Evolutionary conservation across 176 grass and related monocot species (phyloP).

Genomic region (Pontederia paniculata): DNA sequence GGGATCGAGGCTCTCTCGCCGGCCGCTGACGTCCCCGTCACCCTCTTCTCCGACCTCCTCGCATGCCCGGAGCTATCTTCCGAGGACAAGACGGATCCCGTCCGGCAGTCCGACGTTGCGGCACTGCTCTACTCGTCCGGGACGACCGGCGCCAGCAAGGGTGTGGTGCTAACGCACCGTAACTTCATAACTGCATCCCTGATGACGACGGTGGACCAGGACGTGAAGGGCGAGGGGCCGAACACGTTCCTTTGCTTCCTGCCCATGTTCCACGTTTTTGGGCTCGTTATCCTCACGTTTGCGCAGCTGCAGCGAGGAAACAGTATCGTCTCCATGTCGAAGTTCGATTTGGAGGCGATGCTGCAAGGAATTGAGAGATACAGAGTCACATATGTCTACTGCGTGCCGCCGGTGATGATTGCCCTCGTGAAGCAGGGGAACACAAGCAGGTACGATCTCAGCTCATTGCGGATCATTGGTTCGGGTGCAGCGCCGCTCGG

Average conservation of each 20-base stretch:
- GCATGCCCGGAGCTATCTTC: slow-evolving; percentile 14
- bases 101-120: slow-evolving; percentile 47
- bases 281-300: slow-evolving; percentile 53
- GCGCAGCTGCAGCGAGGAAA: slow-evolving; percentile 68
- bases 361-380: slow-evolving; percentile 46
- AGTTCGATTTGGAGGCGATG: slow-evolving; percentile 49
- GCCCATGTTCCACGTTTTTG: slow-evolving; percentile 98
- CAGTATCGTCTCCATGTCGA: slow-evolving; percentile 45
- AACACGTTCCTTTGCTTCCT: slow-evolving; percentile 92
- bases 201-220: slow-evolving; percentile 57
- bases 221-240: slow-evolving; percentile 38
- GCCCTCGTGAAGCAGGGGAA: slow-evolving; percentile 61
- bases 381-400: slow-evolving; percentile 53
- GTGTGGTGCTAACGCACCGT: slow-evolving; percentile 74
- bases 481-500: slow-evolving; percentile 91
- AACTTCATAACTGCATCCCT: slow-evolving; percentile 57
- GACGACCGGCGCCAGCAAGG: slow-evolving; percentile 89
- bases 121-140: slow-evolving; percentile 86
- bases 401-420: slow-evolving; percentile 91
- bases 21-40: slow-evolving; percentile 16
- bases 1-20: background rate
- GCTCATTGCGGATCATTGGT: slow-evolving; percentile 51
- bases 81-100: slow-evolving; percentile 32
- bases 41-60: slow-evolving; percentile 47
- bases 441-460: slow-evolving; percentile 53